Conservation (phyloP, 2,329 filamentous ascomycete genomes). For the Cladophialophora chaetospira region DNA sequence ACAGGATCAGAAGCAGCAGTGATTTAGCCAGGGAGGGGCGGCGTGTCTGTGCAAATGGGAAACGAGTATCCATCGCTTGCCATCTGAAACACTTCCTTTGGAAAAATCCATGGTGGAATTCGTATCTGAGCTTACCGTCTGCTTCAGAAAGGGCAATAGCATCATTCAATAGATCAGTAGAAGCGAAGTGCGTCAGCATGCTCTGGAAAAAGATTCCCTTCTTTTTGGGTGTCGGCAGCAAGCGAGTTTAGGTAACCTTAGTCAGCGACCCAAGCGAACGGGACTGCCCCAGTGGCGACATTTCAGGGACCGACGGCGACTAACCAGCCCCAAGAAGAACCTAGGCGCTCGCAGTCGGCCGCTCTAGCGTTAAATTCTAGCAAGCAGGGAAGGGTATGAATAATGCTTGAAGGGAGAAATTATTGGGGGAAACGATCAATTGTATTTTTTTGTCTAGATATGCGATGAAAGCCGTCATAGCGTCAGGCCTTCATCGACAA, state of each 20-base stretch:
- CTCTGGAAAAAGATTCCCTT: background rate
- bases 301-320: background rate
- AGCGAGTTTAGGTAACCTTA: background rate
- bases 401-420: too few relatives aligned
- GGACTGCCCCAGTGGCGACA: background rate
- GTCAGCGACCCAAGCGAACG: background rate
- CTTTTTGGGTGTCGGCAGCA: background rate
- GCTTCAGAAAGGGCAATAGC: background rate
- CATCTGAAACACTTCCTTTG: background rate
- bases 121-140: background rate
- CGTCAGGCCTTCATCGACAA: too few relatives aligned
- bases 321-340: too few relatives aligned
- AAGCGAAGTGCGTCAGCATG: background rate
- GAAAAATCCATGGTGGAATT: background rate
- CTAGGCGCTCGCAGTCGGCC: too few relatives aligned
- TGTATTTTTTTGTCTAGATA: too few relatives aligned
- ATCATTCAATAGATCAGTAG: too few relatives aligned
- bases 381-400: too few relatives aligned
- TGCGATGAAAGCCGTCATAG: too few relatives aligned
- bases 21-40: background rate
- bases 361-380: too few relatives aligned
- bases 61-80: too few relatives aligned
- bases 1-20: background rate
- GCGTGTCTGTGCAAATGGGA: background rate
- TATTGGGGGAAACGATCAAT: too few relatives aligned